Conservation (phyloP, 2,329 filamentous ascomycete species). For the Fusarium foetens region DNA sequence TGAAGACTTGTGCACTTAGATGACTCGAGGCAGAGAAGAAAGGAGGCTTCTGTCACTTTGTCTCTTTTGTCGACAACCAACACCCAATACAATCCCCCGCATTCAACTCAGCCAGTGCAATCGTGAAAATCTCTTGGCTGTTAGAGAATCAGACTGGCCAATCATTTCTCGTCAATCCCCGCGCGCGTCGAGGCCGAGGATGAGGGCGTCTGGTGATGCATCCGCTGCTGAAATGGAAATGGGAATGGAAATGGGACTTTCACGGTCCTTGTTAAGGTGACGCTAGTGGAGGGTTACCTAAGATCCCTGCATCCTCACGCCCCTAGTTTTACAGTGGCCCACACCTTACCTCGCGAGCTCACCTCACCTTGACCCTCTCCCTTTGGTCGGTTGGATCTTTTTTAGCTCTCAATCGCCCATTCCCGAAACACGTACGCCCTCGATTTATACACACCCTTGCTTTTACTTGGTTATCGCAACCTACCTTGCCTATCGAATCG, state of each 20-base stretch:
- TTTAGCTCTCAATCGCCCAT: conserved; percentile 26
- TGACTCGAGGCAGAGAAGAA: not conserved
- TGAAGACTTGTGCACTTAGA: not conserved
- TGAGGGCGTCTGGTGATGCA: conserved; percentile 21
- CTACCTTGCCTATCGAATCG: conserved; percentile 2
- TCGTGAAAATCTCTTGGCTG: conserved; percentile 1
- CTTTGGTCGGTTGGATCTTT: conserved; percentile 32
- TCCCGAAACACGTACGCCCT: conserved; percentile 35
- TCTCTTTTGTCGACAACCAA: not conserved
- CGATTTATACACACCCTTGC: conserved; percentile 11
- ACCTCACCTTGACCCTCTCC: conserved; percentile 10
- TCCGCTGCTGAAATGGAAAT: conserved; percentile 1
- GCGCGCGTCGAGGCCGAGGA: conserved; percentile 27
- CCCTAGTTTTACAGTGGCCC: conserved; percentile 13
- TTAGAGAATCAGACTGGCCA: not conserved
- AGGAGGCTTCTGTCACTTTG: conserved; percentile 1
- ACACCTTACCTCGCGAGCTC: conserved; percentile 22
- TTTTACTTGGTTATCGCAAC: conserved; percentile 17
- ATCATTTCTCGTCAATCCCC: conserved; percentile 5
- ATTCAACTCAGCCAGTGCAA: conserved; percentile 2
- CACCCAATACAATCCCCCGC: conserved; percentile 11
- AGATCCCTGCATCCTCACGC: conserved; percentile 24
- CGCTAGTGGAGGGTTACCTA: not conserved
- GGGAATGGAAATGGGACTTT: conserved; percentile 7
- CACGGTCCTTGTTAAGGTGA: not conserved